These are phyloP conservation scores for Mucor racemosus DNA, from an alignment of 371 early-diverging fungal genomes.

Conservation along the genomic window DNA sequence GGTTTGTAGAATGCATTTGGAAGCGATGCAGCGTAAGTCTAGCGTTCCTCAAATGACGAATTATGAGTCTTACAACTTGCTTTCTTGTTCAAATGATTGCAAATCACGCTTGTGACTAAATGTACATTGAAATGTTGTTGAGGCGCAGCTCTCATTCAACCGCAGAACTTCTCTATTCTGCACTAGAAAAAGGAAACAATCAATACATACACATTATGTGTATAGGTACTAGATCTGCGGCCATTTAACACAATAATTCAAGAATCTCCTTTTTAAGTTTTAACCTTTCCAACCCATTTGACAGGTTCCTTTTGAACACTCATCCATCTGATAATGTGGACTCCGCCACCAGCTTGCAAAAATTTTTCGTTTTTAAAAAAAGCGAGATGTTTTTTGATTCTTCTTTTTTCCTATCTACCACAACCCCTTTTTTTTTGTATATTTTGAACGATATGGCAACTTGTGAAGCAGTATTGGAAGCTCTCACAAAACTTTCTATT, in stretches of 20 bases:
- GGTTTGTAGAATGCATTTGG: neutral
- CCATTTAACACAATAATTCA: neutral
- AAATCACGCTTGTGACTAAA: too few relatives aligned
- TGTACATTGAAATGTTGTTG: too few relatives aligned
- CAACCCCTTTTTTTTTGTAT: constrained; percentile 15
- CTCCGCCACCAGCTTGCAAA: constrained; percentile 7
- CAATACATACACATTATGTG: neutral
- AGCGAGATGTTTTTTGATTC: neutral
- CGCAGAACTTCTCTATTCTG: neutral
- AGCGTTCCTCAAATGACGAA: neutral
- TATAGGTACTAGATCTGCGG: neutral
- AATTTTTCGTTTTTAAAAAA: constrained; percentile 1
- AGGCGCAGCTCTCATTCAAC: neutral
- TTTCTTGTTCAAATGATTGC: neutral
- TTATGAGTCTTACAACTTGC: neutral
- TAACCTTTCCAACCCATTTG: constrained; percentile 4
- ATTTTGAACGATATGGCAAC: constrained; percentile 29
- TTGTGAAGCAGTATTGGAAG: constrained; percentile 41
- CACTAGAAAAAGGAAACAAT: neutral
- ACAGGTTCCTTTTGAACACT: constrained; percentile 8
- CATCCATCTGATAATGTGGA: neutral
- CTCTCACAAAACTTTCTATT: constrained; percentile 49
- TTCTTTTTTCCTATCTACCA: neutral
- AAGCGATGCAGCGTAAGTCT: neutral
- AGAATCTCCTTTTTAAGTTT: neutral